Base-by-base conservation (phyloP, 306 rosid species). In the Vachellia pachyceras region DNA sequence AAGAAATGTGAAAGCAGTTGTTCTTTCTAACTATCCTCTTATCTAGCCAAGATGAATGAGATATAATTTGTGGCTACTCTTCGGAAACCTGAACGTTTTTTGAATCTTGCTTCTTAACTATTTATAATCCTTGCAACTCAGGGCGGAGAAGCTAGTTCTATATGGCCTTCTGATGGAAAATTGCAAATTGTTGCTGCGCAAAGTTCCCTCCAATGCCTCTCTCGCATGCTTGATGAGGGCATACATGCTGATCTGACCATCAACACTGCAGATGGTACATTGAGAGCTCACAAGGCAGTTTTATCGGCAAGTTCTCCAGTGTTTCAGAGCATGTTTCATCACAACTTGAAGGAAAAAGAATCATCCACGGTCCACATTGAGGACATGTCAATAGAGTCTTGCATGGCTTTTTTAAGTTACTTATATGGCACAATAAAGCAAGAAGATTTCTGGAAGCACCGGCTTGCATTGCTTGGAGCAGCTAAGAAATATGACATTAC, bases 251-350 rank as follows among this genome's bases (percentile, higher is more conserved):
- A 94, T 84, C 91, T 92, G 52, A 92, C 92, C 80, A 87, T 94
- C 58, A 79, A 80, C 79, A 89, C 90, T 3, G 78, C 88, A 0
- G 90, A 91, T 35, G 98, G 98, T 40, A 78, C 88, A 17, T 77
- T 92, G 83, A 87, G 77, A 83, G 94, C 97, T 80, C 98, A 94
- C 87, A 94, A 87, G 87, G 97, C 98, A 61, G 54, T 94, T 83
- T 63, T 92, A 60, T 91, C 98, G 0, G 92, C 97, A 29, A 92
- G 96, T 85, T 94, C 98, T 69, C 91, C 94, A 0, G 97, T 94
- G 83, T 92, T 94, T 80, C 88, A 84, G 57, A 90, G 97, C 87
- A 92, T 94, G 97, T 92, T 91, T 83, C 92, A 61, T 84, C 97
- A 91, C 81, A 52, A 94, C 89, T 94, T 92, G 76, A 85, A 80